These are phyloP conservation scores for Rhodotorula sp. DNA, from an alignment of 1,284 basidiomycete species.

Conservation along the genomic window DNA sequence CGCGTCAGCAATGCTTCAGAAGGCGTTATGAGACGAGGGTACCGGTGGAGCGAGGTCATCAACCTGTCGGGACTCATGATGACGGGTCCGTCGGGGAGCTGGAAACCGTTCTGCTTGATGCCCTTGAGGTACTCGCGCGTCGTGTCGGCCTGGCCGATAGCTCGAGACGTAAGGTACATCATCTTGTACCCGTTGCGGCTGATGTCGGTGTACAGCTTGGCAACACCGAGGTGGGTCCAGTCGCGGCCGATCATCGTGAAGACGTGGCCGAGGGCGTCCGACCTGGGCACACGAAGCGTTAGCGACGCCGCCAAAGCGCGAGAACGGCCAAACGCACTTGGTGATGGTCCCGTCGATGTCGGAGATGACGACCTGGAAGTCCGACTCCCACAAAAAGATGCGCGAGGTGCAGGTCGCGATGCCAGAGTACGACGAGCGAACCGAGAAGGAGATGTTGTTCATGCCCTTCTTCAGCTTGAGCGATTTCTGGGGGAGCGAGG, in stretches of 20 bases:
- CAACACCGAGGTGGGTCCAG: conserved; percentile 98
- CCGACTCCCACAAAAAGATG: conserved; percentile 93
- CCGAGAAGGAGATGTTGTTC: conserved; percentile 91
- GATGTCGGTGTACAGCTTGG: conserved; percentile 97
- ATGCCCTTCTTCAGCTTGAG: conserved; percentile 82
- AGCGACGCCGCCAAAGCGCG: background rate
- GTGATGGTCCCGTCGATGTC: conserved; percentile 99
- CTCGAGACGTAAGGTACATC: conserved; percentile 95
- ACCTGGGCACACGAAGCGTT: conserved; percentile 56
- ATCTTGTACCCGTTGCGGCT: conserved; percentile 94
- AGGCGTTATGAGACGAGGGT: conserved; percentile 35
- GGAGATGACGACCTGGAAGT: conserved; percentile 86
- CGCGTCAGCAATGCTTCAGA: background rate
- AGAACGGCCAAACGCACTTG: conserved; percentile 61
- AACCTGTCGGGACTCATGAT: conserved; percentile 98
- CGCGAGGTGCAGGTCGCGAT: conserved; percentile 83
- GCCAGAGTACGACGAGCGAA: conserved; percentile 77
- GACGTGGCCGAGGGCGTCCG: conserved; percentile 94
- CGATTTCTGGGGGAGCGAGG: conserved; percentile 62
- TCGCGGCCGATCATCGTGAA: conserved; percentile 99
- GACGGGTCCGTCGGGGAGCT: conserved; percentile 94
- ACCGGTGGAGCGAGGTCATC: conserved; percentile 93
- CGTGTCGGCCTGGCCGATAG: conserved; percentile 97
- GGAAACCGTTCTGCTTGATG: conserved; percentile 92
- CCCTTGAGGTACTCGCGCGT: conserved; percentile 93